phyloP scores from a whole-genome alignment of 164 flowering plant genomes.

The Aristolochia californica region DNA sequence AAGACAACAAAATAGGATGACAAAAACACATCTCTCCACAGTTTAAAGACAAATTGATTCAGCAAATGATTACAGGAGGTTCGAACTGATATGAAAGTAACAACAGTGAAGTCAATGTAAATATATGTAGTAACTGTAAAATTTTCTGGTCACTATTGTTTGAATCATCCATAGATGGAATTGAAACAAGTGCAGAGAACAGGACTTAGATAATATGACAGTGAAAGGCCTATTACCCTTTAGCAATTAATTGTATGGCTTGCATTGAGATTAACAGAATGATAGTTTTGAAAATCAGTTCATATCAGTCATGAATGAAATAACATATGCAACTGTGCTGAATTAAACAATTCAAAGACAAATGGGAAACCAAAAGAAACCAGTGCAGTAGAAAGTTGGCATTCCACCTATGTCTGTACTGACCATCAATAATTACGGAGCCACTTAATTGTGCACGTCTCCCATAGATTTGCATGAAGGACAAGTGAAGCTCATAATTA shows the following conservation, averaged over 20 bases:
- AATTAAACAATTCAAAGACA: neutral
- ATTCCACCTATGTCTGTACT: slow-evolving; percentile 3
- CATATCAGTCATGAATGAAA: neutral
- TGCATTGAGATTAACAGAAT: too few species aligned
- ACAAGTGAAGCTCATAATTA: slow-evolving; percentile 25
- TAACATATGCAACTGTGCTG: neutral
- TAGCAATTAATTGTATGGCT: too few species aligned
- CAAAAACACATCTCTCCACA: neutral
- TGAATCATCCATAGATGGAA: too few species aligned
- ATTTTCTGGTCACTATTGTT: too few species aligned
- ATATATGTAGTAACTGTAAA: too few species aligned
- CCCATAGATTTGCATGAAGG: slow-evolving; percentile 57
- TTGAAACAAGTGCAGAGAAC: too few species aligned
- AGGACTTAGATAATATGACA: too few species aligned
- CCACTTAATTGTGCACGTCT: slow-evolving; percentile 52
- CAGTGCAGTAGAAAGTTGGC: neutral
- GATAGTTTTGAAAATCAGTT: neutral
- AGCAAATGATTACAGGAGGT: neutral
- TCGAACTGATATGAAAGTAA: neutral
- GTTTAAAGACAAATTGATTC: neutral
- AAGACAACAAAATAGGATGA: neutral
- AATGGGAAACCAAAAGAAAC: neutral
- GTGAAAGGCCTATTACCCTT: too few species aligned
- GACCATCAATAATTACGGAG: slow-evolving; percentile 77
- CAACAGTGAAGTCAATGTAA: too few species aligned